Percentiles rank a stretch among this genome's conserved stretches.
Conservation (phyloP, 768 basidiomycete species). For the Leucocoprinus birnbaumii region DNA sequence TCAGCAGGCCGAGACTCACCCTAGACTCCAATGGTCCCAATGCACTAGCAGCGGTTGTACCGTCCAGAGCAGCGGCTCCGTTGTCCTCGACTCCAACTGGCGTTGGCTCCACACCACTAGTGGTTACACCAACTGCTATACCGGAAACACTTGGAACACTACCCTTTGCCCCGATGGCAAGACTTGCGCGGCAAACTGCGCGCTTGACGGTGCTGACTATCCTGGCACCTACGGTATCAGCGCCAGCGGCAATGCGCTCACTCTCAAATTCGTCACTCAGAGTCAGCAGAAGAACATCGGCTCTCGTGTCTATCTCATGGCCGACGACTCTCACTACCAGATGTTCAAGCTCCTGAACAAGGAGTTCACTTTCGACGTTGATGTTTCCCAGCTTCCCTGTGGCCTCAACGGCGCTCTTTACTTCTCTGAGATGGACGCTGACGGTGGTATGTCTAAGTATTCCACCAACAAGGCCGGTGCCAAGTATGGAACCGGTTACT, state of each 20-base stretch:
- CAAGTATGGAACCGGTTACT: conserved; percentile 15
- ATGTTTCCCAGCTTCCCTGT: conserved; percentile 13
- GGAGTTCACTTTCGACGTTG: conserved; percentile 15
- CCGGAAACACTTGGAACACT: conserved; percentile 11
- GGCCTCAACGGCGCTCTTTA: conserved; percentile 13
- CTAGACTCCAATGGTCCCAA: conserved; percentile 7
- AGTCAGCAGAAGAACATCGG: conserved; percentile 10
- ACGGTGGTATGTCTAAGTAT: conserved; percentile 9
- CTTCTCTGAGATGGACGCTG: conserved; percentile 13
- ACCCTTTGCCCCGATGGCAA: conserved; percentile 4
- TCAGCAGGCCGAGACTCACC: conserved; percentile 9
- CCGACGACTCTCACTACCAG: conserved; percentile 10
- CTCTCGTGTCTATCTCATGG: conserved; percentile 14
- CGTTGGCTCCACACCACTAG: conserved; percentile 9
- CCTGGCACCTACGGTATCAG: conserved; percentile 11
- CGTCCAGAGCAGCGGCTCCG: neutral
- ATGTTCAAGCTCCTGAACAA: conserved; percentile 13
- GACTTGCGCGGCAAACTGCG: conserved; percentile 9
- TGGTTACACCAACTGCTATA: conserved; percentile 13
- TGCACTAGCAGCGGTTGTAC: conserved; percentile 10
- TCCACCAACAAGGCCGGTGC: conserved; percentile 12
- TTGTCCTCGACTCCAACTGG: conserved; percentile 13
- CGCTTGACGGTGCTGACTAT: conserved; percentile 12
- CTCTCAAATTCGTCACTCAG: conserved; percentile 13
- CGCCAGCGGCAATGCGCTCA: conserved; percentile 11